Percentiles rank a stretch among this genome's conserved stretches.
These are phyloP conservation scores for Anethum foeniculum DNA, from an alignment of 140 eudicot species.

Conservation along the genomic window DNA sequence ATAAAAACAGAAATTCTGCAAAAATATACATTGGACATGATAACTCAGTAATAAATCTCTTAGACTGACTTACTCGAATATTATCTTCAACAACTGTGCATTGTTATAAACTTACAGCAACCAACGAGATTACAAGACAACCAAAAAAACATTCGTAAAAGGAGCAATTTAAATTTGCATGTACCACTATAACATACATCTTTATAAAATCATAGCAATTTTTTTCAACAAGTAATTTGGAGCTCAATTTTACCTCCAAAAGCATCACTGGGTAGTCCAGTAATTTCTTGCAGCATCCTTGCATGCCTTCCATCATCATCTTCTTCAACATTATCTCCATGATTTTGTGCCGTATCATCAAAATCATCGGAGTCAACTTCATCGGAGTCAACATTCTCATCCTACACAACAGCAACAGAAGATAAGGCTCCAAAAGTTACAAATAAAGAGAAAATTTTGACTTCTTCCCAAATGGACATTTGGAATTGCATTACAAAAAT, in stretches of 20 bases:
- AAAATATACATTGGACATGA: neutral
- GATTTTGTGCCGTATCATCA: slow-evolving; percentile 10
- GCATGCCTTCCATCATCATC: slow-evolving; percentile 63
- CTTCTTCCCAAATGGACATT: neutral
- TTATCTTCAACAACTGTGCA: neutral
- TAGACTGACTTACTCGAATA: neutral
- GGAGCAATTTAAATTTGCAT: neutral
- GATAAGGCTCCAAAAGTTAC: neutral
- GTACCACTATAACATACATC: neutral
- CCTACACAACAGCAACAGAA: slow-evolving; percentile 30
- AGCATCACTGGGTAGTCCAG: slow-evolving; percentile 77
- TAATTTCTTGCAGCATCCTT: slow-evolving; percentile 73
- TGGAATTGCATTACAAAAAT: neutral
- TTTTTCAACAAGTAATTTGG: neutral
- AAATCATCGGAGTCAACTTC: slow-evolving; percentile 17
- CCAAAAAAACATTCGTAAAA: neutral
- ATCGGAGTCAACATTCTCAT: slow-evolving; percentile 73
- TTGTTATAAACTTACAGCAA: neutral
- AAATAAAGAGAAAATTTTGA: neutral
- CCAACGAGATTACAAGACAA: neutral
- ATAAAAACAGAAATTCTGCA: neutral
- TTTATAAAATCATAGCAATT: neutral
- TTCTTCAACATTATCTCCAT: slow-evolving; percentile 23
- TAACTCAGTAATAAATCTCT: neutral
- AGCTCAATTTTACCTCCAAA: slow-evolving; percentile 51